These are phyloP conservation scores for Pythium plurisporium DNA, from an alignment of 352 stramenopile genomes.

Conservation along the genomic window DNA sequence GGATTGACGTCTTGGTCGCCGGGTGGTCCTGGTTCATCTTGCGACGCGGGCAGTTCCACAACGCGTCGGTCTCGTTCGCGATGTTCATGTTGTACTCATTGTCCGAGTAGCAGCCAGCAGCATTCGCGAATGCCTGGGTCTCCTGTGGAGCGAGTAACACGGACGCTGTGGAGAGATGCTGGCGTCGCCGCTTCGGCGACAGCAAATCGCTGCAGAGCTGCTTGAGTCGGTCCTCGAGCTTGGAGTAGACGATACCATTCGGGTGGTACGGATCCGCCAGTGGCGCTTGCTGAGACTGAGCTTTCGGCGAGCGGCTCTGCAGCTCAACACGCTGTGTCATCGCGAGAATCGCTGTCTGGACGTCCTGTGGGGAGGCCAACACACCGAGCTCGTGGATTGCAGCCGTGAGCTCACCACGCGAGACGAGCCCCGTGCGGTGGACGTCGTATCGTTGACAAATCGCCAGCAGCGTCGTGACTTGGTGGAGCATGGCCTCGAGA, in stretches of 20 bases:
- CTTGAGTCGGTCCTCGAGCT: conserved; percentile 38
- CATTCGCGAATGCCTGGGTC: conserved; percentile 20
- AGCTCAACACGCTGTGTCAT: conserved; percentile 29
- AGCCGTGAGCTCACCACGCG: conserved; percentile 39
- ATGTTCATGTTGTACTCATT: conserved; percentile 36
- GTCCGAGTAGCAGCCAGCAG: conserved; percentile 19
- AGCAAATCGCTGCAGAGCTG: conserved; percentile 60
- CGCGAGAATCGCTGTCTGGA: conserved; percentile 48
- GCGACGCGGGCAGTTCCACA: conserved; percentile 64
- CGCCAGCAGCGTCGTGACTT: conserved; percentile 34
- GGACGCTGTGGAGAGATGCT: conserved; percentile 65
- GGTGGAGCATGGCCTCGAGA: conserved; percentile 56
- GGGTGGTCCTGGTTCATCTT: conserved; percentile 58
- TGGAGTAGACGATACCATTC: conserved; percentile 41
- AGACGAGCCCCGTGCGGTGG: conserved; percentile 37
- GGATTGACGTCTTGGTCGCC: conserved; percentile 51
- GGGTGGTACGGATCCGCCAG: conserved; percentile 11
- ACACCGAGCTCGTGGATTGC: conserved; percentile 59
- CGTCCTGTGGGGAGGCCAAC: conserved; percentile 47
- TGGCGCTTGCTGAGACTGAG: not conserved
- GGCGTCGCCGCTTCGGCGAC: conserved; percentile 59
- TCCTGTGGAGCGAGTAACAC: conserved; percentile 64
- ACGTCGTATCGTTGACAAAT: conserved; percentile 49
- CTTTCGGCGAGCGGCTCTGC: not conserved
- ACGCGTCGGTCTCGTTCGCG: conserved; percentile 36